Base-by-base conservation (phyloP, 768 basidiomycete genomes). In the Phanerochaete sordida region DNA sequence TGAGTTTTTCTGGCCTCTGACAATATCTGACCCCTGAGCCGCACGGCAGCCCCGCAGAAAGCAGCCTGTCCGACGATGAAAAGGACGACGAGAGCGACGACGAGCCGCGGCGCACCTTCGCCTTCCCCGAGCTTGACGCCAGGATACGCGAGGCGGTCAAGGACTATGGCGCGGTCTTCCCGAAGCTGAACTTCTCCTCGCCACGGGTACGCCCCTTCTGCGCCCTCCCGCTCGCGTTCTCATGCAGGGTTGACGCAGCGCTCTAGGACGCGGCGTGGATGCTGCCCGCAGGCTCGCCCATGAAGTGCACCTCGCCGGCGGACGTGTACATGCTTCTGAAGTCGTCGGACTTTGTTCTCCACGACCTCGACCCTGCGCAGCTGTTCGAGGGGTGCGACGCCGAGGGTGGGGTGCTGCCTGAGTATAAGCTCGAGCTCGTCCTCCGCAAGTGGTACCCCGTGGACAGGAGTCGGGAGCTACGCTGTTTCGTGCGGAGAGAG, bases 181-280 rank as follows among this genome's bases (percentile, higher is more conserved):
- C 95, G 0, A 98, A 98, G 74, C 84, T 98, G 57, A 98, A 97
- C 69, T 97, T 95, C 75, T 92, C 94, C 6, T 88, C 92, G n/a
- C 95, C 95, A 15, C 90, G 88, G 77, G 95, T 90, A 60, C 59
- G 79, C 66, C 39, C 23, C 60, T 67, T 21, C 54, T 45, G 24
- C 27, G 19, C 24, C 4, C 31, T 19, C 19, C 2, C 1, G 12
- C 16, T 26, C 50, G 9, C 49, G 21, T 37, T 50, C 47, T 49
- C 26, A 26, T 62, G 47, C 35, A 27, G 12, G 55, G 28, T 28
- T 60, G 35, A 48, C 35, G 23, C 21, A 21, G 35, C 12, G 23
- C 11, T 43, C 9, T 47, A 95, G 93, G 96, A 98, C 66, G 93
- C 95, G 30, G 82, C 90, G 4, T 98, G 95, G 93, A 83, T 97